Percentiles rank a stretch among this genome's conserved stretches.
Conservation (phyloP, 2,329 filamentous ascomycete species). For the Chaetothyriales sp. region DNA sequence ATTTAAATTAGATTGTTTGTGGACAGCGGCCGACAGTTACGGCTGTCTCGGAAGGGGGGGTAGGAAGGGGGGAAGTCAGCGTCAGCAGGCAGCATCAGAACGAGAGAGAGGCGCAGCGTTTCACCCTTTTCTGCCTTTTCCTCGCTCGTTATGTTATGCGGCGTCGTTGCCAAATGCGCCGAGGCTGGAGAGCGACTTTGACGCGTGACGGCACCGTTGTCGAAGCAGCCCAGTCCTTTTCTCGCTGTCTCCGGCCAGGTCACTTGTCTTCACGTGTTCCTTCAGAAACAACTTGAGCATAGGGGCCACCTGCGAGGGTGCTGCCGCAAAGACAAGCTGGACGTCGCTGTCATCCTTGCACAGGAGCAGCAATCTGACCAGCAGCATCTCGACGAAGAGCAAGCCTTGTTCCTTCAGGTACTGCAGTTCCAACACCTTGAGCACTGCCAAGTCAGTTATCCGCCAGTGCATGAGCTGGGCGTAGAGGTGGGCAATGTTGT, state of each 20-base stretch:
- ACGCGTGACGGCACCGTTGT: no score
- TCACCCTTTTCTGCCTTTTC: no score
- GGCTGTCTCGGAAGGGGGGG: no score
- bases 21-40: no score
- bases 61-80: no score
- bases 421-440: constrained; percentile 57
- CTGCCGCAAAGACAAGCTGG: constrained; percentile 49
- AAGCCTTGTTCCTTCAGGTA: constrained; percentile 50
- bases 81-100: no score
- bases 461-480: constrained; percentile 46
- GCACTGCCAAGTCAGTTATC: constrained; percentile 40
- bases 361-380: constrained; percentile 60
- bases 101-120: no score
- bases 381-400: constrained; percentile 63
- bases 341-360: constrained; percentile 45
- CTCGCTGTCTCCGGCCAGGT: constrained; percentile 33
- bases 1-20: no score
- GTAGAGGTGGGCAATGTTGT: constrained; percentile 54
- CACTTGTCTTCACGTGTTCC: constrained; percentile 56
- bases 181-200: no score
- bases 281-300: constrained; percentile 68
- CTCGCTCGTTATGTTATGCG: no score
- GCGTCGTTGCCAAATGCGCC: no score
- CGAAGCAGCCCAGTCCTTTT: constrained; percentile 38
- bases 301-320: constrained; percentile 51